phyloP scores from a whole-genome alignment of 768 basidiomycete species.

The Imleria badia region DNA sequence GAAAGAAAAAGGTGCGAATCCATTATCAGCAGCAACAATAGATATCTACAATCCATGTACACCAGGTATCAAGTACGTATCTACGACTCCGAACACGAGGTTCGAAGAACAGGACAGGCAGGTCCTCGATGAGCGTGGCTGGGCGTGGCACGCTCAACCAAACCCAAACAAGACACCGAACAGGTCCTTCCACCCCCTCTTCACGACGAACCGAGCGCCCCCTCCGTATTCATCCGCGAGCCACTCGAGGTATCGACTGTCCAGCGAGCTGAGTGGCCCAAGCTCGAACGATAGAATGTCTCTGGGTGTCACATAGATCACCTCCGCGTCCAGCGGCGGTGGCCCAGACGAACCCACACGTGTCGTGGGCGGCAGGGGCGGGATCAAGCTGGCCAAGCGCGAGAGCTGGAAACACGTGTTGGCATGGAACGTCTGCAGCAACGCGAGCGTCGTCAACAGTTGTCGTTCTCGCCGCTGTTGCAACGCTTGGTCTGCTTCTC shows the following conservation, averaged over 20 bases:
- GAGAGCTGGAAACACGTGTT: constrained; percentile 60
- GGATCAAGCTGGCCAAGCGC: constrained; percentile 34
- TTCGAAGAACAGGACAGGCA: not conserved
- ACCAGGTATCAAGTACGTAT: constrained; percentile 3
- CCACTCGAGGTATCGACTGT: constrained; percentile 79
- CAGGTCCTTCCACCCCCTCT: constrained; percentile 48
- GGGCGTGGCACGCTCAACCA: constrained; percentile 21
- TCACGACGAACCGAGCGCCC: constrained; percentile 39
- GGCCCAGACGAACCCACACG: not conserved
- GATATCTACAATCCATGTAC: not conserved
- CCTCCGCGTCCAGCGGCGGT: constrained; percentile 17
- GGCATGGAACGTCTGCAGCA: constrained; percentile 69
- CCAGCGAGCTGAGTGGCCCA: constrained; percentile 67
- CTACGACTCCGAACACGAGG: not conserved
- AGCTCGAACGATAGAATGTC: constrained; percentile 71
- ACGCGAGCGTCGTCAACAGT: constrained; percentile 49
- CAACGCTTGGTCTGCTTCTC: constrained; percentile 8
- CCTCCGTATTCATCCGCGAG: constrained; percentile 64
- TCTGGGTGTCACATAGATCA: constrained; percentile 53
- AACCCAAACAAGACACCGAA: constrained; percentile 45
- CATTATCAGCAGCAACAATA: not conserved
- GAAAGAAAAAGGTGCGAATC: not conserved
- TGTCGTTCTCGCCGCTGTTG: constrained; percentile 37
- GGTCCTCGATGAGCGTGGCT: no score
- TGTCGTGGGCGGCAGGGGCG: not conserved